A percentile compares a stretch with the other conserved stretches of the same genome.
Conservation (phyloP, 2,329 filamentous ascomycete species). For the Fusarium anguioides region DNA sequence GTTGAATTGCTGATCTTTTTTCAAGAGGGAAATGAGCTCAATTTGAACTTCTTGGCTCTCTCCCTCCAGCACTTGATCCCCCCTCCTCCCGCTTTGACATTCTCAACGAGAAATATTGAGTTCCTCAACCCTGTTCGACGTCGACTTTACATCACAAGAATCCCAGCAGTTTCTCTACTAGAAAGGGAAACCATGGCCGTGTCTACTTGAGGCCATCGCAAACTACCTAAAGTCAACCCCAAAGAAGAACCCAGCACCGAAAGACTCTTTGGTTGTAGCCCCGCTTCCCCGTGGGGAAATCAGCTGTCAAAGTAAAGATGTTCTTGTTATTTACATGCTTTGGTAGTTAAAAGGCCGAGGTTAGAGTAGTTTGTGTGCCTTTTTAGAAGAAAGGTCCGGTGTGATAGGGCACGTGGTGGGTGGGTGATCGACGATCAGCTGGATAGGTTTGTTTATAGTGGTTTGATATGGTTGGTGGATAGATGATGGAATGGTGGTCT, state of each 20-base stretch:
- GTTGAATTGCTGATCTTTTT: conserved; percentile 4
- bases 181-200: conserved; percentile 42
- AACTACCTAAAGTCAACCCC: conserved; percentile 15
- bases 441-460: conserved; percentile 4
- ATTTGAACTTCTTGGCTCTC: conserved; percentile 35
- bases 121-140: conserved; percentile 4
- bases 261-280: not conserved
- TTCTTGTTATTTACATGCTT: not conserved
- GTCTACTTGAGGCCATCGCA: conserved; percentile 9
- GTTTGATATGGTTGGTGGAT: conserved; percentile 34
- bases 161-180: conserved; percentile 19
- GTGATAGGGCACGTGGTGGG: conserved; percentile 19
- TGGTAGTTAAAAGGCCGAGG: conserved; percentile 25
- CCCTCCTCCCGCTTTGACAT: not conserved
- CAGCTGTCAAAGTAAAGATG: not conserved
- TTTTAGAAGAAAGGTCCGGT: not conserved
- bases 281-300: conserved; percentile 37
- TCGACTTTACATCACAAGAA: conserved; percentile 13
- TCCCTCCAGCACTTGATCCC: not conserved
- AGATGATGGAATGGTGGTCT: not conserved
- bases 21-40: conserved; percentile 25
- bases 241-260: conserved; percentile 36
- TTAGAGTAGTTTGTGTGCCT: not conserved
- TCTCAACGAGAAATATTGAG: not conserved
- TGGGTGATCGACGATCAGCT: conserved; percentile 35